phyloP scores from a whole-genome alignment of 2,329 filamentous ascomycete genomes.

The Curvularia spicifera region DNA sequence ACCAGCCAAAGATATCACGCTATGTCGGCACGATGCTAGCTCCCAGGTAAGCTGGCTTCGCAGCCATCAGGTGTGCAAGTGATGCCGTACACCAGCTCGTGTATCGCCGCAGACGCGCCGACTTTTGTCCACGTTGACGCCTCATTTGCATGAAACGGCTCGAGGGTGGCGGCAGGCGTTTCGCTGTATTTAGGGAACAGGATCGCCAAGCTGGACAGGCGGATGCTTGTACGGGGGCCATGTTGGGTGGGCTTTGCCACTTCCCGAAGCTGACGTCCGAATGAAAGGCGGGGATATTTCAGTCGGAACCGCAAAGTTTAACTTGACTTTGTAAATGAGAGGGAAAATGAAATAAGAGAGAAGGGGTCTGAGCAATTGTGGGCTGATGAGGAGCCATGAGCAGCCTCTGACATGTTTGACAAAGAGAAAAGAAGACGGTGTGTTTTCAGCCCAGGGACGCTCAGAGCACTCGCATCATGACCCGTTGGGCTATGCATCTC shows the following conservation, averaged over 20 bases:
- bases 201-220: background rate
- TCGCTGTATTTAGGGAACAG: background rate
- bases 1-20: slow-evolving; percentile 8
- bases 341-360: background rate
- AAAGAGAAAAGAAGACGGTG: slow-evolving; percentile 4
- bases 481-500: slow-evolving; percentile 9
- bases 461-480: slow-evolving; percentile 13
- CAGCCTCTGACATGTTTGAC: slow-evolving; percentile 5
- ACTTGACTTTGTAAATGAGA: background rate
- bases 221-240: background rate
- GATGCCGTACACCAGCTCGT: slow-evolving; percentile 4
- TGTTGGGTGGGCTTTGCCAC: slow-evolving; percentile 1
- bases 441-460: slow-evolving; percentile 10
- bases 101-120: slow-evolving; percentile 13
- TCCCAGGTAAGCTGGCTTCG: background rate
- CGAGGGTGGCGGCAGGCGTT: slow-evolving; percentile 1
- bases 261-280: slow-evolving; percentile 2
- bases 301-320: slow-evolving; percentile 2
- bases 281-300: slow-evolving; percentile 1
- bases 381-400: background rate
- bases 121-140: slow-evolving; percentile 3
- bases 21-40: slow-evolving; percentile 12
- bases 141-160: slow-evolving; percentile 14
- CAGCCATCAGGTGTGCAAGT: background rate
- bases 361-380: background rate